A percentile compares a stretch with the other conserved stretches of the same genome.
These are phyloP conservation scores for Onygenales sp. DNA, from an alignment of 2,329 filamentous ascomycete species.

Conservation along the genomic window DNA sequence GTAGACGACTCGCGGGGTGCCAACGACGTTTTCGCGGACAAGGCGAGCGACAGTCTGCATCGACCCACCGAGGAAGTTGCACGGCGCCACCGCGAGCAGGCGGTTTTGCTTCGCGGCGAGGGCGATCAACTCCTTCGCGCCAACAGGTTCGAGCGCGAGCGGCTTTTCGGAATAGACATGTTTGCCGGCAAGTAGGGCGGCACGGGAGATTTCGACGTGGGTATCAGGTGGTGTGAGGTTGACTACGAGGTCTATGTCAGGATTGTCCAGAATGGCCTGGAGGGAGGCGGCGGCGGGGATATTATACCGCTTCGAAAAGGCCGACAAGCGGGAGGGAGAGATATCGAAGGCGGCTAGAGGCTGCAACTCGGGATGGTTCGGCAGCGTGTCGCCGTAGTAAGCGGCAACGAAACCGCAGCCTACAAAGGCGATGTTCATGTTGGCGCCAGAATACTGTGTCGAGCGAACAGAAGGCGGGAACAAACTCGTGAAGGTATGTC, in stretches of 20 bases:
- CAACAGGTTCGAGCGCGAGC: background rate
- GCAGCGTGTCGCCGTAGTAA: background rate
- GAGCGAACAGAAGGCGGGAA: too few relatives aligned
- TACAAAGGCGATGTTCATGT: conserved; percentile 1
- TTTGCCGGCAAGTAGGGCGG: background rate
- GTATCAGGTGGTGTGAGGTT: background rate
- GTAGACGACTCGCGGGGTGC: background rate
- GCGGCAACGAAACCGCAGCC: background rate
- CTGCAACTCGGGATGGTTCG: background rate
- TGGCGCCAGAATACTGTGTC: background rate
- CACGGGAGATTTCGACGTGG: background rate
- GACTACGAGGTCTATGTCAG: background rate
- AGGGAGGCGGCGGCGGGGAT: background rate
- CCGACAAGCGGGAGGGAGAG: background rate
- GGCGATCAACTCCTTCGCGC: background rate
- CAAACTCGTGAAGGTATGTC: too few relatives aligned
- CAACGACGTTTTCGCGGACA: background rate
- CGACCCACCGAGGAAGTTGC: background rate
- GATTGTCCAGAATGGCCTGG: background rate
- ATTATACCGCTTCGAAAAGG: background rate
- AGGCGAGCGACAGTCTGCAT: background rate
- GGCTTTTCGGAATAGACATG: background rate
- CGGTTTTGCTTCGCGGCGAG: background rate
- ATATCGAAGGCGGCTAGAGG: background rate
- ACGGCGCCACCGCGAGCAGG: background rate